Evolutionary conservation across 371 early-diverging fungal species (phyloP).

Genomic region (Blakeslea trispora): DNA sequence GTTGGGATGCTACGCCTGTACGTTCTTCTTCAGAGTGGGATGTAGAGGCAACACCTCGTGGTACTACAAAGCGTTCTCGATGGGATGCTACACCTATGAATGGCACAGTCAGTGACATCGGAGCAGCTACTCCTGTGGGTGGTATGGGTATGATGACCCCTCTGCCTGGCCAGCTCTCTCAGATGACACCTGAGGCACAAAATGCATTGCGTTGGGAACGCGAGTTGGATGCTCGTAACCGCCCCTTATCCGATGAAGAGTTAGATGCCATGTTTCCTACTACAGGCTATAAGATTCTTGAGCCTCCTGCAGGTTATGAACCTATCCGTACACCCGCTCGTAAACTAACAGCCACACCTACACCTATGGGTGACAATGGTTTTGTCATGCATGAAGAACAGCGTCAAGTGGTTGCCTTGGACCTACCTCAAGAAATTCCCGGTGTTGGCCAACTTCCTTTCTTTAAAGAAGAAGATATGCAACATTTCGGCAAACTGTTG

Average conservation of each 20-base stretch:
- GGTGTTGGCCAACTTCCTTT: constrained; percentile 91
- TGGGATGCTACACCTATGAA: constrained; percentile 86
- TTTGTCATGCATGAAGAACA: constrained; percentile 87
- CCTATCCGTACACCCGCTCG: constrained; percentile 97
- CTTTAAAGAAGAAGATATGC: constrained; percentile 96
- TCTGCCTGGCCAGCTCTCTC: constrained; percentile 55
- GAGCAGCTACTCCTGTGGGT: constrained; percentile 75
- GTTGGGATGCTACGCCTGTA: constrained; percentile 88
- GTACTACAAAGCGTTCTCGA: constrained; percentile 61
- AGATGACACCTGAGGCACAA: constrained; percentile 81
- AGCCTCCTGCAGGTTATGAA: constrained; percentile 85
- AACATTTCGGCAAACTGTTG: constrained; percentile 92
- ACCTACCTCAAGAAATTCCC: constrained; percentile 85
- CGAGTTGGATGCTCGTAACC: constrained; percentile 87
- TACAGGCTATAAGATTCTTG: constrained; percentile 90
- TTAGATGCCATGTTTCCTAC: constrained; percentile 91
- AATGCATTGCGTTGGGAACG: constrained; percentile 79
- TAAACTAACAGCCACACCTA: constrained; percentile 93
- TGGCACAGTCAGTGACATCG: constrained; percentile 30
- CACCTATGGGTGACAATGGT: constrained; percentile 80
- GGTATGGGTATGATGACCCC: constrained; percentile 79
- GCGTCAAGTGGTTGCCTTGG: constrained; percentile 57
- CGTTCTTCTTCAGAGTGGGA: constrained; percentile 53
- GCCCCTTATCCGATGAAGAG: constrained; percentile 88
- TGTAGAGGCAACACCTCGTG: constrained; percentile 62